phyloP scores from a whole-genome alignment of 2,329 filamentous ascomycete species.

The Neophaeococcomyces aloes region DNA sequence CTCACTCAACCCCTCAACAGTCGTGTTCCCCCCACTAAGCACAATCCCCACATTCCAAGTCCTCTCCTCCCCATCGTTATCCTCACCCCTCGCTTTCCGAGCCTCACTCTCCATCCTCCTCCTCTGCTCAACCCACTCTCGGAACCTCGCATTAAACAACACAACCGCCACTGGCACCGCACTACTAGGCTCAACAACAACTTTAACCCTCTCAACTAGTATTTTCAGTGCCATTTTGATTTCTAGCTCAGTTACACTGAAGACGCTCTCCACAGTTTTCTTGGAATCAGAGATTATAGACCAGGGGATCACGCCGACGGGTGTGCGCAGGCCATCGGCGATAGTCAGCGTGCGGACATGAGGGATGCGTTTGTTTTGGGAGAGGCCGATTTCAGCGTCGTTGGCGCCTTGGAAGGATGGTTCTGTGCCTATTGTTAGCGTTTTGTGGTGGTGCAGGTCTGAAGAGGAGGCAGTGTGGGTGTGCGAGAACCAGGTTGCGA shows the following conservation, averaged over 20 bases:
- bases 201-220: conserved; percentile 78
- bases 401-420: conserved; percentile 74
- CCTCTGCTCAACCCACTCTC: conserved; percentile 45
- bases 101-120: conserved; percentile 30
- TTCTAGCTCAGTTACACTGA: conserved; percentile 67
- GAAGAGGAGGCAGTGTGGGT: not conserved
- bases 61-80: conserved; percentile 54
- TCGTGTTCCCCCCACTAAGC: conserved; percentile 56
- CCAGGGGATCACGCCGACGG: conserved; percentile 69
- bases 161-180: conserved; percentile 75
- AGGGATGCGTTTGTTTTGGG: conserved; percentile 52
- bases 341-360: conserved; percentile 67
- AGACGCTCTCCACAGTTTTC: conserved; percentile 59
- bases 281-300: conserved; percentile 60
- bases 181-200: conserved; percentile 79
- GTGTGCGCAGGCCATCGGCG: conserved; percentile 79
- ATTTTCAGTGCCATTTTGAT: conserved; percentile 67
- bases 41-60: conserved; percentile 63
- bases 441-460: conserved; percentile 45
- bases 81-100: no score
- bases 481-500: conserved; percentile 59
- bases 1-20: conserved; percentile 49
- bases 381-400: conserved; percentile 64
- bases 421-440: conserved; percentile 76
- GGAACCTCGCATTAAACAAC: conserved; percentile 77